Evolutionary conservation across 2,329 filamentous ascomycete species (phyloP).

Genomic region (Penicillium digitatum): DNA sequence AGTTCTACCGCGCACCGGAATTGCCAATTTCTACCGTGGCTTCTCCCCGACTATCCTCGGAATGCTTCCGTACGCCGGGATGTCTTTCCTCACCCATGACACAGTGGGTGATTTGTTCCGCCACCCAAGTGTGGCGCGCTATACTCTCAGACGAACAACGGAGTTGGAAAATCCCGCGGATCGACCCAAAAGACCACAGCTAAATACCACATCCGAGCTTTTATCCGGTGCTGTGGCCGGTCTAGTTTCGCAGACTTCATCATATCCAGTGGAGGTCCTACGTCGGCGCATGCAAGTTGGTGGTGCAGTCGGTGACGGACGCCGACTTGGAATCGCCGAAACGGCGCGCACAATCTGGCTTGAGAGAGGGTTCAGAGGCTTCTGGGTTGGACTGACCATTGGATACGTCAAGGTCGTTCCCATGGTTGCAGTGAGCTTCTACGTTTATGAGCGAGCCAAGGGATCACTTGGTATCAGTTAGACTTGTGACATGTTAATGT

Average conservation of each 20-base stretch:
- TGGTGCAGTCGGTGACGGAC: constrained; percentile 88
- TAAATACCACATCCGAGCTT: constrained; percentile 84
- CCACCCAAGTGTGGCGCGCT: constrained; percentile 59
- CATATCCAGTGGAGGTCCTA: constrained; percentile 92
- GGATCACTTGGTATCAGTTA: constrained; percentile 52
- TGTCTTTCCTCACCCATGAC: constrained; percentile 94
- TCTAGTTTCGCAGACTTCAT: constrained; percentile 82
- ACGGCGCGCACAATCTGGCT: constrained; percentile 70
- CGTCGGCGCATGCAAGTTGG: constrained; percentile 93
- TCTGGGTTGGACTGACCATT: constrained; percentile 89
- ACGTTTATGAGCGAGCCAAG: constrained; percentile 64
- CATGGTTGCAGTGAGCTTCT: constrained; percentile 72
- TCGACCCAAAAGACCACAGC: constrained; percentile 58
- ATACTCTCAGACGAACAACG: constrained; percentile 65
- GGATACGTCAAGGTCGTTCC: constrained; percentile 93
- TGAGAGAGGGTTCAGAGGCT: constrained; percentile 74
- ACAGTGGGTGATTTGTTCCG: constrained; percentile 81
- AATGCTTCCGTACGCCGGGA: constrained; percentile 94
- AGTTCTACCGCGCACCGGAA: constrained; percentile 60
- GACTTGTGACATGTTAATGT: background rate
- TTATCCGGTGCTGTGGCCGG: constrained; percentile 80
- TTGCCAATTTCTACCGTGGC: constrained; percentile 91
- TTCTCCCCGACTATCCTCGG: constrained; percentile 86
- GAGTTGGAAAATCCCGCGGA: constrained; percentile 49
- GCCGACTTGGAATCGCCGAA: constrained; percentile 70